phyloP scores from a whole-genome alignment of 129 eudicot species.

The Flaveria ramosissima region DNA sequence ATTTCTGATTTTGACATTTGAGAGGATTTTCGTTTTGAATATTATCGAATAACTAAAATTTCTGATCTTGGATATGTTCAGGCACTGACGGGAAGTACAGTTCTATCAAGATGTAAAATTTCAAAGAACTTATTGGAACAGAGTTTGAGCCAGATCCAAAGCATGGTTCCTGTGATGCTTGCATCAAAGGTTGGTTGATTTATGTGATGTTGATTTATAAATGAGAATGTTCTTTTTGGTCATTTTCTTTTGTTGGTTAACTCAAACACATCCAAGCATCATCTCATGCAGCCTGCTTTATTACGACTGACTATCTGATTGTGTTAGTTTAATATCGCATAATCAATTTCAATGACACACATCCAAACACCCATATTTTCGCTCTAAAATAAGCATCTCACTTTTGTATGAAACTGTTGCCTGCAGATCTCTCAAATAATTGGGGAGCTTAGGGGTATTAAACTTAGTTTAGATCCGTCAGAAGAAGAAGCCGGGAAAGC shows the following conservation, averaged over 20 bases:
- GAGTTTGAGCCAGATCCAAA: conserved; percentile 63
- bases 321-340: not conserved
- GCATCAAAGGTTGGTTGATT: conserved; percentile 60
- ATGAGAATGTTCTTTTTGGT: not conserved
- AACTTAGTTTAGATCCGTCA: conserved; percentile 54
- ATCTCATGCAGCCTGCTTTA: not conserved
- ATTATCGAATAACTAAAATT: not conserved
- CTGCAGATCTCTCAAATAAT: conserved; percentile 64
- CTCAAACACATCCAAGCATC: not conserved
- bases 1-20: not conserved
- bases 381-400: not conserved
- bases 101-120: conserved; percentile 65
- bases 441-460: conserved; percentile 40
- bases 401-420: conserved; percentile 16
- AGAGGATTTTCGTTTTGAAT: not conserved
- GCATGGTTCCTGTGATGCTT: conserved; percentile 68
- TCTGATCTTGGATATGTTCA: conserved; percentile 37
- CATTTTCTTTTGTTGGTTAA: not conserved
- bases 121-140: conserved; percentile 49
- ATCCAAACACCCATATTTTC: not conserved
- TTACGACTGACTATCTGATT: not conserved
- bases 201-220: conserved; percentile 1
- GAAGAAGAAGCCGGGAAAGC: conserved; percentile 82
- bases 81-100: conserved; percentile 75
- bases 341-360: not conserved